Conservation (phyloP, 2,329 filamentous ascomycete genomes). For the Colletotrichum noveboracense region DNA sequence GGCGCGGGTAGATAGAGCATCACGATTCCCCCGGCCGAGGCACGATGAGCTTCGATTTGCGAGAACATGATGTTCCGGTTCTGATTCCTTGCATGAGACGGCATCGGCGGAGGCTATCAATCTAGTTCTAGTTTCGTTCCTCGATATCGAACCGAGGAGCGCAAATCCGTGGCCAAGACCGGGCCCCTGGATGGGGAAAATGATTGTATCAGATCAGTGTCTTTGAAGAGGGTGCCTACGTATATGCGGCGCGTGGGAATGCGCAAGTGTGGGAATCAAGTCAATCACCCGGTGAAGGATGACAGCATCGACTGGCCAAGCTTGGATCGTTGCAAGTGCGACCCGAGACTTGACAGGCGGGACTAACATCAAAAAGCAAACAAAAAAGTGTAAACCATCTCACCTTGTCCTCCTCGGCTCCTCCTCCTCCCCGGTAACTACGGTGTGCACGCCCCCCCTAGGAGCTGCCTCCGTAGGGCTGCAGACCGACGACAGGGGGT, state of each 20-base stretch:
- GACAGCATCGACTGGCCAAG: neutral
- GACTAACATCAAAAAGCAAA: neutral
- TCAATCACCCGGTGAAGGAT: neutral
- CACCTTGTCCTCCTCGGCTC: neutral
- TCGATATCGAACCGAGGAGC: neutral
- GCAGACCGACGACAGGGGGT: slow-evolving; percentile 18
- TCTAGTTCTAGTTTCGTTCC: neutral
- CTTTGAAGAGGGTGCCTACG: neutral
- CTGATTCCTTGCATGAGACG: neutral
- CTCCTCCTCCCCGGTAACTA: neutral
- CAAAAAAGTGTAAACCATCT: slow-evolving; percentile 2
- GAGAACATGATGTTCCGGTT: neutral
- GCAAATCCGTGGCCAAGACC: neutral
- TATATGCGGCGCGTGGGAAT: neutral
- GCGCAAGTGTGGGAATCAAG: neutral
- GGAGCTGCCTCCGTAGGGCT: slow-evolving; percentile 16
- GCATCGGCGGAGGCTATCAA: neutral
- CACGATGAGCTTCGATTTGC: neutral
- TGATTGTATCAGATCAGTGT: neutral
- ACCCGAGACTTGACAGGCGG: neutral
- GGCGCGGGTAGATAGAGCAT: slow-evolving; percentile 11
- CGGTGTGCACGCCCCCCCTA: slow-evolving; percentile 2
- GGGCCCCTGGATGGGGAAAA: slow-evolving; percentile 1
- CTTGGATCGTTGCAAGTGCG: neutral
- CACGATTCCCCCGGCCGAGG: neutral